These are phyloP conservation scores for Penicillium lagena DNA, from an alignment of 495 filamentous ascomycete genomes.

Conservation along the genomic window DNA sequence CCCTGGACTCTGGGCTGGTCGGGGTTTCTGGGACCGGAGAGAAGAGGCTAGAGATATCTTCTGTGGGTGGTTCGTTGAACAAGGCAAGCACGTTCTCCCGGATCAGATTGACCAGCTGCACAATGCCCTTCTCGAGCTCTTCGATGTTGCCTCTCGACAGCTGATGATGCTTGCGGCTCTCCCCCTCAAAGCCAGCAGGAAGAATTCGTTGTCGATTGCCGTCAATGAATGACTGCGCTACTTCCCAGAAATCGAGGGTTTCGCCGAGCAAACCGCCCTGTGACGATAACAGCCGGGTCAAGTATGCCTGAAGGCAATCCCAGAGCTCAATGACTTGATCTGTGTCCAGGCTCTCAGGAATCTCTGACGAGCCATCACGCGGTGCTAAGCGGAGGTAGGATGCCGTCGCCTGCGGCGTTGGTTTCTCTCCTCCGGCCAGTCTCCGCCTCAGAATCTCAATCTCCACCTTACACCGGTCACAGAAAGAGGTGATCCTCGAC, in stretches of 20 bases:
- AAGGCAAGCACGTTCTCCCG: constrained; percentile 71
- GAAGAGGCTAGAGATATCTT: constrained; percentile 80
- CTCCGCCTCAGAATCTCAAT: constrained; percentile 84
- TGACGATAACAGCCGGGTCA: constrained; percentile 63
- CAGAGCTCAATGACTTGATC: constrained; percentile 78
- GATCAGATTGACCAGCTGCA: constrained; percentile 76
- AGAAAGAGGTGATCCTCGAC: constrained; percentile 67
- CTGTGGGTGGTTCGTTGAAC: constrained; percentile 83
- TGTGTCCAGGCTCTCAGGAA: constrained; percentile 57
- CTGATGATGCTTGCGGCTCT: constrained; percentile 77
- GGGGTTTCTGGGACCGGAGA: constrained; percentile 74
- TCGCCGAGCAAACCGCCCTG: constrained; percentile 78
- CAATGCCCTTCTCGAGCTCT: constrained; percentile 68
- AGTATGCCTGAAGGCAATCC: constrained; percentile 70
- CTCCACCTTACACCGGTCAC: constrained; percentile 78
- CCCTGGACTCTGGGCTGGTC: constrained; percentile 51
- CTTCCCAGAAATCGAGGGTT: constrained; percentile 90
- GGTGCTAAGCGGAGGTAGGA: constrained; percentile 66
- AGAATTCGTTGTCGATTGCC: constrained; percentile 75
- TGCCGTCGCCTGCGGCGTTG: constrained; percentile 59
- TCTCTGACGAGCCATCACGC: constrained; percentile 51
- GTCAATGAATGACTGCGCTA: constrained; percentile 81
- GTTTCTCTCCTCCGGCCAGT: constrained; percentile 65
- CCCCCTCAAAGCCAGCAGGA: constrained; percentile 77
- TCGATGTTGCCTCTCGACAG: constrained; percentile 62